phyloP scores from a whole-genome alignment of 2,329 filamentous ascomycete species.

The Sporothrix globosa region DNA sequence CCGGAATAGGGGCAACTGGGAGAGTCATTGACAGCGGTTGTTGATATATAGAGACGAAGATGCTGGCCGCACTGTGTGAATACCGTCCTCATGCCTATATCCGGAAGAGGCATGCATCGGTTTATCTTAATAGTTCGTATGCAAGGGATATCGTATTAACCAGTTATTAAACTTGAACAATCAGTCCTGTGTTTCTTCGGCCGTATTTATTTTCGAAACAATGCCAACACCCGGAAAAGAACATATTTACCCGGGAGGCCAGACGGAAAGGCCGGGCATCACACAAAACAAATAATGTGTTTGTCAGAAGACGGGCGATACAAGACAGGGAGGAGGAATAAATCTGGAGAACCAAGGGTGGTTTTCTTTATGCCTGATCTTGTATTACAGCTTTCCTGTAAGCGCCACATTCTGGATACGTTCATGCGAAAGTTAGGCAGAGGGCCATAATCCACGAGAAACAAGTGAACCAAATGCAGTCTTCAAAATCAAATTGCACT shows the following conservation, averaged over 20 bases:
- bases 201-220: conserved; percentile 15
- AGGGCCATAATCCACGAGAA: not conserved
- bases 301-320: not conserved
- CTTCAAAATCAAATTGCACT: not conserved
- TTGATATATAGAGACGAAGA: conserved; percentile 6
- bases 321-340: not conserved
- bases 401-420: not conserved
- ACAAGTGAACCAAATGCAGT: not conserved
- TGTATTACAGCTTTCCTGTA: not conserved
- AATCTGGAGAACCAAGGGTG: not conserved
- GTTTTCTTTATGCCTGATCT: conserved; percentile 5
- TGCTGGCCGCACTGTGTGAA: conserved; percentile 1
- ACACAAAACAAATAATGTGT: not conserved
- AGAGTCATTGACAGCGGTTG: not conserved
- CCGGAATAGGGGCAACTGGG: conserved; percentile 14
- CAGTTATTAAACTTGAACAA: not conserved
- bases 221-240: conserved; percentile 6
- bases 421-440: not conserved
- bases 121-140: not conserved
- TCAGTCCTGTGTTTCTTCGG: not conserved
- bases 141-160: conserved; percentile 14
- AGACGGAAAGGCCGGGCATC: not conserved
- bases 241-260: conserved; percentile 2
- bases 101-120: conserved; percentile 12
- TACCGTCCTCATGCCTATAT: not conserved